These are phyloP conservation scores for Candida koratica DNA, from an alignment of 805 yeast species.

Conservation along the genomic window DNA sequence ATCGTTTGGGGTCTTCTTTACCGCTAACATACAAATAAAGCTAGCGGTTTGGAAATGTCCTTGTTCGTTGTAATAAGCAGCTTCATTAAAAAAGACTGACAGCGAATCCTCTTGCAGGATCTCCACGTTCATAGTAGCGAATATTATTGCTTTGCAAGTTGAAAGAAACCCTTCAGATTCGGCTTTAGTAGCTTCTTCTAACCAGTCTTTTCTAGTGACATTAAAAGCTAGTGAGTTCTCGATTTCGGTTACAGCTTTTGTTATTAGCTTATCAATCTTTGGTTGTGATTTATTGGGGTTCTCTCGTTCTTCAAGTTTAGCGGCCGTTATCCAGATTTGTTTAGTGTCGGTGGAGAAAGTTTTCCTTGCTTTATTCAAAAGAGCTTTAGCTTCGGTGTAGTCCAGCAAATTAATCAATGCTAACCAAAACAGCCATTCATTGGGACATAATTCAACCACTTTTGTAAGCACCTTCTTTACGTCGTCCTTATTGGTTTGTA, in stretches of 20 bases:
- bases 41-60: constrained; percentile 37
- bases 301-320: constrained; percentile 60
- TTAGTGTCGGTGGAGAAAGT: constrained; percentile 39
- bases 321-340: constrained; percentile 67
- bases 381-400: constrained; percentile 47
- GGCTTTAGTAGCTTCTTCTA: constrained; percentile 50
- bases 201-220: constrained; percentile 45
- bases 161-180: constrained; percentile 43
- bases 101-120: constrained; percentile 10
- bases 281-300: constrained; percentile 37
- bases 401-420: constrained; percentile 46
- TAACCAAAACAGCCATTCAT: constrained; percentile 63
- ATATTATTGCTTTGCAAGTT: constrained; percentile 54
- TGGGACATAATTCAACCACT: constrained; percentile 68
- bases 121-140: constrained; percentile 32
- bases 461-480: constrained; percentile 52
- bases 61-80: constrained; percentile 17
- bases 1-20: constrained; percentile 46
- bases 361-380: constrained; percentile 60
- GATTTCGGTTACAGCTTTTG: constrained; percentile 45
- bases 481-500: constrained; percentile 52
- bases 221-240: neutral
- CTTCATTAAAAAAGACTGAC: constrained; percentile 10
- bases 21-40: constrained; percentile 44
- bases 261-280: constrained; percentile 46